These are phyloP conservation scores for Aspergillus cristatus DNA, from an alignment of 495 filamentous ascomycete genomes.

Conservation along the genomic window DNA sequence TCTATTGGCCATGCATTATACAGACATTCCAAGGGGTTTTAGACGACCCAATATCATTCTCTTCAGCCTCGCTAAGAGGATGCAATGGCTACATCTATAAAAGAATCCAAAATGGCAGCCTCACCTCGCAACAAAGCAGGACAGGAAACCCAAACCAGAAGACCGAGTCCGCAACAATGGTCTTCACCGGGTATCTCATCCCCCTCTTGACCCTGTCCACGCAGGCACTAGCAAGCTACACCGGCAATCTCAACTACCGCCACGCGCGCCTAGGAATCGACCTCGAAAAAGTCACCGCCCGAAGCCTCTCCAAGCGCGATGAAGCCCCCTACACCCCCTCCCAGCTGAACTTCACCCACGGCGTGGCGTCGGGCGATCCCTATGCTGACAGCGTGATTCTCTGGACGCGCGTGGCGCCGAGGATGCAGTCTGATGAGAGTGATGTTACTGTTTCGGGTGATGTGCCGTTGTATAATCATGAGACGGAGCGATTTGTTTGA, in stretches of 20 bases:
- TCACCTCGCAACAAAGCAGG: no score
- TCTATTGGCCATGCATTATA: no score
- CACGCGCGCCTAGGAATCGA: conserved; percentile 49
- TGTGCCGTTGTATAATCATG: conserved; percentile 49
- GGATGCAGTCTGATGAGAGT: conserved; percentile 39
- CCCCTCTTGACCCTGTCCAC: conserved; percentile 7
- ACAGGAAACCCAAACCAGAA: no score
- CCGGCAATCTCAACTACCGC: conserved; percentile 47
- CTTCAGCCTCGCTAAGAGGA: no score
- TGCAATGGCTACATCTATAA: no score
- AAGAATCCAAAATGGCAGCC: no score
- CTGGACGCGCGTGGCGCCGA: conserved; percentile 57
- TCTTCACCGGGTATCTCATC: no score
- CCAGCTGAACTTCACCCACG: conserved; percentile 55
- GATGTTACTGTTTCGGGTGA: conserved; percentile 46
- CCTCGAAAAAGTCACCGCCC: conserved; percentile 28
- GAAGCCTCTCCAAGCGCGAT: conserved; percentile 15
- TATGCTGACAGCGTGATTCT: conserved; percentile 55
- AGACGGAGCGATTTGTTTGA: conserved; percentile 49
- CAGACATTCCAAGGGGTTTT: no score
- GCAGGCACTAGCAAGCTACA: conserved; percentile 16
- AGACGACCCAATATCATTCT: no score
- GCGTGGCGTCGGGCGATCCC: conserved; percentile 62
- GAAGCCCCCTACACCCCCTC: conserved; percentile 31
- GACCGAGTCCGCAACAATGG: no score